Conservation (phyloP, 768 basidiomycete genomes). For the Daedaleopsis nitida region DNA sequence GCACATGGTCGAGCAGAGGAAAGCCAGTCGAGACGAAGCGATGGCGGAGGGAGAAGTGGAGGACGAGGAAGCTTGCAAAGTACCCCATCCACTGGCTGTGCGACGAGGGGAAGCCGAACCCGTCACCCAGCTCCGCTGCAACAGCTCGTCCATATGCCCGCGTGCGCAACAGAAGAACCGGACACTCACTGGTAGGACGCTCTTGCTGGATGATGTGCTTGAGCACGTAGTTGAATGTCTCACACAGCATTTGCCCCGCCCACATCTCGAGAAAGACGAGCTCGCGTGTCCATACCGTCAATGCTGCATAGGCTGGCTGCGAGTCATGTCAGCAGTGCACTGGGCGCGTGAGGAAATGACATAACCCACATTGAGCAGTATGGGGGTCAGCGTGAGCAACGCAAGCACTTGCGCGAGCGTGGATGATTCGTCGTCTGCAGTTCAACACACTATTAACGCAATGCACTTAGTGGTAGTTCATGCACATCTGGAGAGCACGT, state of each 20-base stretch:
- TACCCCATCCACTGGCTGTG: constrained; percentile 93
- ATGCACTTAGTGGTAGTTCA: not conserved
- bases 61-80: constrained; percentile 73
- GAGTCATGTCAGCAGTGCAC: not conserved
- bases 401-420: constrained; percentile 30
- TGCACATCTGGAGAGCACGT: not conserved
- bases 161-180: not conserved
- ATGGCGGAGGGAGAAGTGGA: constrained; percentile 74
- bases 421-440: constrained; percentile 34
- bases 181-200: constrained; percentile 62
- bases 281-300: constrained; percentile 77
- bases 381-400: constrained; percentile 35
- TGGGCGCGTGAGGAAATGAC: not conserved
- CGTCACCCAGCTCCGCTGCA: constrained; percentile 60
- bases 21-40: constrained; percentile 59
- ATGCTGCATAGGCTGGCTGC: constrained; percentile 77
- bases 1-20: constrained; percentile 50
- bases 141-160: not conserved
- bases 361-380: constrained; percentile 32
- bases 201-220: constrained; percentile 70
- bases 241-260: constrained; percentile 74
- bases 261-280: constrained; percentile 83
- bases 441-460: constrained; percentile 7
- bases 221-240: constrained; percentile 66
- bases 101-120: constrained; percentile 87